Conservation (phyloP, 2,329 filamentous ascomycete species). For the Clonostachys chloroleuca region DNA sequence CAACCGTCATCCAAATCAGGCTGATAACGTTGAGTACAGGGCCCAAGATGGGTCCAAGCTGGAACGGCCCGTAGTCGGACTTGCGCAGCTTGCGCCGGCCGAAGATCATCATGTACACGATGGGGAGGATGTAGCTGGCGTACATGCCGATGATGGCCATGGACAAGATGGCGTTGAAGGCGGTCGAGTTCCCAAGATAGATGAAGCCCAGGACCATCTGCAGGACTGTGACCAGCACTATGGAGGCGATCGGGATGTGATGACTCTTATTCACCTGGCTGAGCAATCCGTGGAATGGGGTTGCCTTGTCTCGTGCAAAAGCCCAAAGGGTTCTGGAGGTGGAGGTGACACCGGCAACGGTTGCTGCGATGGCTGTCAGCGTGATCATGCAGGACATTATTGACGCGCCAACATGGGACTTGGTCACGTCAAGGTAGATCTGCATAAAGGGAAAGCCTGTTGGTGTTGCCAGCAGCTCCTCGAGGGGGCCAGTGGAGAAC, state of each 20-base stretch:
- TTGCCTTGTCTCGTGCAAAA: constrained; percentile 27
- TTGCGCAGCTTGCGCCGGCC: constrained; percentile 16
- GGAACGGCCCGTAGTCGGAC: constrained; percentile 13
- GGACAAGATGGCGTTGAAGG: constrained; percentile 31
- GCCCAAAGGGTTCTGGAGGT: constrained; percentile 31
- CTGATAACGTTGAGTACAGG: too few species aligned
- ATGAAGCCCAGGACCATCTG: constrained; percentile 26
- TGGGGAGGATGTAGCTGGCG: constrained; percentile 33
- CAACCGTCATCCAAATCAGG: too few species aligned
- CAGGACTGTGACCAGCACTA: constrained; percentile 14
- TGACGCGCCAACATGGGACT: constrained; percentile 14
- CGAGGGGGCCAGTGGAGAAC: constrained; percentile 31
- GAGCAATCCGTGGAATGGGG: constrained; percentile 28
- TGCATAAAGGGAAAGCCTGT: constrained; percentile 39
- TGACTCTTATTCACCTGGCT: constrained; percentile 19
- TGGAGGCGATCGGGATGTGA: constrained; percentile 24
- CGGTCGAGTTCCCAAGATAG: constrained; percentile 33
- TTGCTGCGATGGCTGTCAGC: constrained; percentile 18
- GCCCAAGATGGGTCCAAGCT: background rate
- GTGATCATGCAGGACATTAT: constrained; percentile 19
- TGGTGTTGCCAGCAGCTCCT: constrained; percentile 26
- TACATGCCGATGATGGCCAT: constrained; percentile 38
- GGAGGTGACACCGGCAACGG: constrained; percentile 22
- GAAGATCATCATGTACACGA: constrained; percentile 25
- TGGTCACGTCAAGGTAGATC: constrained; percentile 23